Conservation (phyloP, 1,284 basidiomycete species). For the Tilletia indica region DNA sequence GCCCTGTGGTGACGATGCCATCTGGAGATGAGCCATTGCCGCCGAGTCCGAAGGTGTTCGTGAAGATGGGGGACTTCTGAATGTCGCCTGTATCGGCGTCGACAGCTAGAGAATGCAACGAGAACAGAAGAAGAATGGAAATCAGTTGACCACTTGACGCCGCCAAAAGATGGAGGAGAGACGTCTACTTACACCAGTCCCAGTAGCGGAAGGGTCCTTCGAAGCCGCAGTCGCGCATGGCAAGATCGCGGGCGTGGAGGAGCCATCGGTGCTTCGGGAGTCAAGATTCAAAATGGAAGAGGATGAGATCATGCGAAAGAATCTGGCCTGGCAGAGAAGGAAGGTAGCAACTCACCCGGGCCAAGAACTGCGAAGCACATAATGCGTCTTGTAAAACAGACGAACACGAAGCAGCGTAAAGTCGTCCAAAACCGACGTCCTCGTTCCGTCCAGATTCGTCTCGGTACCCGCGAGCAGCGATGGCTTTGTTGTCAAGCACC, state of each 20-base stretch:
- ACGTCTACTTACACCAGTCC: not conserved
- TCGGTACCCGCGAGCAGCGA: not conserved
- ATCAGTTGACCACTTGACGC: not conserved
- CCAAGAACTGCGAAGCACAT: no score
- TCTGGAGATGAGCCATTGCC: not conserved
- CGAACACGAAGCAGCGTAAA: not conserved
- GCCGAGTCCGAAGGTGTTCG: not conserved
- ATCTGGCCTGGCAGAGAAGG: not conserved
- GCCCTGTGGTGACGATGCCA: not conserved
- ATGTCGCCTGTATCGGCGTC: slow-evolving; percentile 6
- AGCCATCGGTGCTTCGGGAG: not conserved
- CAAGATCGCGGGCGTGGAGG: not conserved
- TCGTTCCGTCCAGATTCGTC: not conserved
- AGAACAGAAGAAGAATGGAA: not conserved
- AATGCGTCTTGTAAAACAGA: no score
- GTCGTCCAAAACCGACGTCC: not conserved
- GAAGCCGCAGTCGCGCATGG: slow-evolving; percentile 2
- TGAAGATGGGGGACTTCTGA: not conserved
- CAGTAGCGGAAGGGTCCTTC: slow-evolving; percentile 5
- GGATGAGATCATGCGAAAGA: not conserved
- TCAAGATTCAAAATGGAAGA: no score
- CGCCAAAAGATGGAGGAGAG: not conserved
- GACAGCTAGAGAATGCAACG: not conserved
- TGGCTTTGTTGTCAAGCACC: not conserved
- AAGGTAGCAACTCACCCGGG: not conserved